phyloP scores from a whole-genome alignment of 1,284 basidiomycete species.

The Thecaphora thlaspeos region DNA sequence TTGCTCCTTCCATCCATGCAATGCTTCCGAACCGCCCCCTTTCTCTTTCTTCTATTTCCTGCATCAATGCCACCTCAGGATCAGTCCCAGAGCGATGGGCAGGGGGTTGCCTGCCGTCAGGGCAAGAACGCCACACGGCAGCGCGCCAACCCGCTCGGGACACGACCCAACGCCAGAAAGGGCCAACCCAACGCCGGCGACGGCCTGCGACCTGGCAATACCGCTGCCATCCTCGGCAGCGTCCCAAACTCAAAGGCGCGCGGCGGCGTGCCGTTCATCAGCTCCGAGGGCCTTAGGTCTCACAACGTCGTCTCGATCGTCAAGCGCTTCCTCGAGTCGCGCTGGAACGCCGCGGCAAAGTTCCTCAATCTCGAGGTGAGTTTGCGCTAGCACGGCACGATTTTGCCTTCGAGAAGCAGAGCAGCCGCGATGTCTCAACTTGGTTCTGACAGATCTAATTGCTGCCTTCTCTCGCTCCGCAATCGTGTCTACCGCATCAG shows the following conservation, averaged over 20 bases:
- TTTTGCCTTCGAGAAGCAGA: no score
- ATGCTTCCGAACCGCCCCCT: no score
- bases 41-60: no score
- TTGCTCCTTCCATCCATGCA: no score
- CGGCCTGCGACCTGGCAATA: slow-evolving; percentile 26
- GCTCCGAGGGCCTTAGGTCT: slow-evolving; percentile 30
- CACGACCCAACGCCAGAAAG: slow-evolving; percentile 24
- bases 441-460: no score
- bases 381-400: no score
- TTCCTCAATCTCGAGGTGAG: slow-evolving; percentile 70
- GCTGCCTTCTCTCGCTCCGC: background rate
- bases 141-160: slow-evolving; percentile 31
- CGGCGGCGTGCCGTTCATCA: slow-evolving; percentile 24
- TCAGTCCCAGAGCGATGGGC: background rate
- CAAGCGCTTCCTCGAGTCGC: slow-evolving; percentile 41
- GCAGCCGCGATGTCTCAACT: no score
- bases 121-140: slow-evolving; percentile 11
- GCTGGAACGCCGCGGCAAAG: slow-evolving; percentile 58
- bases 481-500: slow-evolving; percentile 42
- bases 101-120: background rate
- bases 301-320: slow-evolving; percentile 37
- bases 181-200: slow-evolving; percentile 33
- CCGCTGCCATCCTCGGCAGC: slow-evolving; percentile 25
- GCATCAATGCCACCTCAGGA: no score
- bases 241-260: slow-evolving; percentile 31